phyloP scores from a whole-genome alignment of 495 filamentous ascomycete genomes.

The Margaritispora aquatica region DNA sequence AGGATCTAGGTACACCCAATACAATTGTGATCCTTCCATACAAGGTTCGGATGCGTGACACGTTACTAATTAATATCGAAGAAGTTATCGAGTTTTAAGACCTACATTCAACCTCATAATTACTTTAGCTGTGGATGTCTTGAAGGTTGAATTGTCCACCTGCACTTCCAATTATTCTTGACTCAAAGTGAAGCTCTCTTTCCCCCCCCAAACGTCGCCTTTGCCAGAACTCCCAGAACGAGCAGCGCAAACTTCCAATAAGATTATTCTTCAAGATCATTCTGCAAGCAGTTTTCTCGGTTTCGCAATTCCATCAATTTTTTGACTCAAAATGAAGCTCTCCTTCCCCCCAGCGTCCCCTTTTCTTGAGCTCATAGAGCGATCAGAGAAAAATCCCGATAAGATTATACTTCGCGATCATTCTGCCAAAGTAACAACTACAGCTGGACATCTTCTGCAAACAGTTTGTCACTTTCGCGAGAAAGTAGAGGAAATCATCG shows the following conservation, averaged over 20 bases:
- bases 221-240: conserved; percentile 6
- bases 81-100: not conserved
- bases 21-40: not conserved
- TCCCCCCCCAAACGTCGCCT: conserved; percentile 6
- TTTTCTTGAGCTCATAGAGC: conserved; percentile 7
- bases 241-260: not conserved
- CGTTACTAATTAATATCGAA: not conserved
- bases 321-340: conserved; percentile 13
- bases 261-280: conserved; percentile 18
- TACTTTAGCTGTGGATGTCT: not conserved
- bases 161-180: not conserved
- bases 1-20: not conserved
- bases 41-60: not conserved
- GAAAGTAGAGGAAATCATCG: not conserved
- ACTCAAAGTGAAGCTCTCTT: conserved; percentile 3
- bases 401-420: conserved; percentile 19
- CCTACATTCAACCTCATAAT: not conserved
- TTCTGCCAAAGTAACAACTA: conserved; percentile 7
- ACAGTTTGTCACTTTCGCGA: conserved; percentile 5
- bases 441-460: conserved; percentile 13
- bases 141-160: not conserved
- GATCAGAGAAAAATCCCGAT: not conserved
- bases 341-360: conserved; percentile 10
- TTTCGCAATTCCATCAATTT: not conserved
- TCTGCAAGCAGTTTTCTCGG: conserved; percentile 2